These are phyloP conservation scores for Sarcodon aspratus DNA, from an alignment of 768 basidiomycete genomes.

Conservation along the genomic window DNA sequence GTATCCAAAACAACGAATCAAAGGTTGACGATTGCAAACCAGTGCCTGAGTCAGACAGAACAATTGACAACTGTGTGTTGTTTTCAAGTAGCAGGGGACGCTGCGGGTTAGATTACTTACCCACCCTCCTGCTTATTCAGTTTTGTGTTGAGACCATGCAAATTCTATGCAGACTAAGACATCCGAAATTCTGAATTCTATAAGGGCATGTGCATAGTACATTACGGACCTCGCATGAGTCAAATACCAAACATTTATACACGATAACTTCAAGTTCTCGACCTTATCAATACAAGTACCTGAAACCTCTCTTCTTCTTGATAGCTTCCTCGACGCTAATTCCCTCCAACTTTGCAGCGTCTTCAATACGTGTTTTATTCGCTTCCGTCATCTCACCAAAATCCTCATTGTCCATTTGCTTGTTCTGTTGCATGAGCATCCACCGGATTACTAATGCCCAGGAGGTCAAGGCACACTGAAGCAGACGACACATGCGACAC, in stretches of 20 bases:
- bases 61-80: no score
- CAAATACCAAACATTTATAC: not conserved
- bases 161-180: no score
- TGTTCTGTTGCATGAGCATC: constrained; percentile 39
- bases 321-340: constrained; percentile 50
- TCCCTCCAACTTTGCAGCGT: constrained; percentile 48
- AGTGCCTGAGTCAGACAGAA: no score
- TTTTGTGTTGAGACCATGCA: no score
- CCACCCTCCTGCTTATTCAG: no score
- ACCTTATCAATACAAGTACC: constrained; percentile 35
- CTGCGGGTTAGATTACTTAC: no score
- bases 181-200: no score
- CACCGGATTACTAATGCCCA: constrained; percentile 25
- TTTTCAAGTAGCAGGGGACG: no score
- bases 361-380: constrained; percentile 37
- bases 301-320: constrained; percentile 42
- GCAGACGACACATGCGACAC: not conserved
- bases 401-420: constrained; percentile 37
- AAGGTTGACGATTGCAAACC: no score
- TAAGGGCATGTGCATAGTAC: no score
- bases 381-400: constrained; percentile 30
- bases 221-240: no score
- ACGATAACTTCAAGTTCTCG: not conserved
- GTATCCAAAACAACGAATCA: no score
- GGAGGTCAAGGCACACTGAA: not conserved